Evolutionary conservation across 768 basidiomycete genomes (phyloP).

Genomic region (Termitomyces heimii): DNA sequence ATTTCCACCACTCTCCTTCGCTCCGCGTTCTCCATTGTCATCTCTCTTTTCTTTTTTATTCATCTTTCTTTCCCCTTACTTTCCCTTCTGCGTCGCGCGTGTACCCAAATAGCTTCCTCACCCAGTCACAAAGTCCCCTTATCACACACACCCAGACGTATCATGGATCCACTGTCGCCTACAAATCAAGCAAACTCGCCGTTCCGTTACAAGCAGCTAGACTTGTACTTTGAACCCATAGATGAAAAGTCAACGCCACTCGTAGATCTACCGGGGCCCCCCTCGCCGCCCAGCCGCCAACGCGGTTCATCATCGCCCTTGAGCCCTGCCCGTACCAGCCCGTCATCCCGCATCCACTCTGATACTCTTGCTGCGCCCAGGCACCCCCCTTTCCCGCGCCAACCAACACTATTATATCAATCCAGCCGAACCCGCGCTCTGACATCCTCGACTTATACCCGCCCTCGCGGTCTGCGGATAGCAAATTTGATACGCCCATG

Average conservation of each 20-base stretch:
- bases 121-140: conserved; percentile 23
- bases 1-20: conserved; percentile 11
- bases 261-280: conserved; percentile 16
- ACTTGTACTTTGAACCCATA: conserved; percentile 7
- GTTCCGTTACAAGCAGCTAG: conserved; percentile 26
- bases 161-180: conserved; percentile 20
- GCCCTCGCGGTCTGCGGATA: conserved; percentile 48
- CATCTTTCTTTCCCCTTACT: conserved; percentile 12
- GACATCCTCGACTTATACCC: conserved; percentile 27
- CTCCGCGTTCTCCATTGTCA: conserved; percentile 14
- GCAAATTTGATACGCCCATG: conserved; percentile 62
- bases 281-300: conserved; percentile 7
- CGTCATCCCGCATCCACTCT: conserved; percentile 1
- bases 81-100: conserved; percentile 26
- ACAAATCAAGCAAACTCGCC: conserved; percentile 25
- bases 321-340: conserved; percentile 1
- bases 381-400: conserved; percentile 14
- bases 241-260: conserved; percentile 24
- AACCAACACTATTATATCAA: conserved; percentile 11
- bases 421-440: conserved; percentile 15
- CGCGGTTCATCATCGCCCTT: background rate
- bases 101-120: conserved; percentile 22
- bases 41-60: conserved; percentile 1
- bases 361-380: conserved; percentile 9
- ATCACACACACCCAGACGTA: conserved; percentile 20